Evolutionary conservation across 2,329 filamentous ascomycete genomes (phyloP).

Genomic region (Lecanicillium sp.): DNA sequence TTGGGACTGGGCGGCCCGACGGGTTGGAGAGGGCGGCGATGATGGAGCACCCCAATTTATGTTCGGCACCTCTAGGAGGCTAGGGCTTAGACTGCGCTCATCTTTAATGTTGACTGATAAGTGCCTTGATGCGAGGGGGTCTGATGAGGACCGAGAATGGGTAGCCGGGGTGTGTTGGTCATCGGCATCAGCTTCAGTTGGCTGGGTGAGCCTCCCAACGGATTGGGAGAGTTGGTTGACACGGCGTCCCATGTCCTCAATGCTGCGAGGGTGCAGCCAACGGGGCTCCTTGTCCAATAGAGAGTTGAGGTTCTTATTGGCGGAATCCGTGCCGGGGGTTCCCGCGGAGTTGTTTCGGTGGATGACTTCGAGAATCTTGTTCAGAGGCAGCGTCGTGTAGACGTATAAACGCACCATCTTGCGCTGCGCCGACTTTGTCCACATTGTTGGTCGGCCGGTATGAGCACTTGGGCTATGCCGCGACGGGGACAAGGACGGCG

Average conservation of each 20-base stretch:
- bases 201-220: constrained; percentile 21
- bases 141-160: not conserved
- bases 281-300: constrained; percentile 52
- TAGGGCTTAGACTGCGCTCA: not conserved
- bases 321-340: constrained; percentile 42
- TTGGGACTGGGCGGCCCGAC: not conserved
- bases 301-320: constrained; percentile 48
- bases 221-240: constrained; percentile 36
- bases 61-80: not conserved
- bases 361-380: constrained; percentile 41
- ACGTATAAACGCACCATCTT: constrained; percentile 49
- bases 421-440: constrained; percentile 44
- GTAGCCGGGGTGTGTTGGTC: constrained; percentile 6
- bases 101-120: not conserved
- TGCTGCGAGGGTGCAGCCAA: constrained; percentile 45
- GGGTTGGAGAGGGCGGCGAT: not conserved
- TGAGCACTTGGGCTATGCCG: constrained; percentile 20
- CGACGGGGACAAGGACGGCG: constrained; percentile 15
- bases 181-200: constrained; percentile 6
- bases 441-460: constrained; percentile 47
- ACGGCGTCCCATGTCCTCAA: constrained; percentile 43
- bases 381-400: constrained; percentile 45
- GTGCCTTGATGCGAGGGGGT: not conserved
- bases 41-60: not conserved
- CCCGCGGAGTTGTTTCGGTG: constrained; percentile 29